Evolutionary conservation across 2,329 filamentous ascomycete species (phyloP), one percentile per base, ranked within the genome.

Genomic region (Aspergillus uvarum): DNA sequence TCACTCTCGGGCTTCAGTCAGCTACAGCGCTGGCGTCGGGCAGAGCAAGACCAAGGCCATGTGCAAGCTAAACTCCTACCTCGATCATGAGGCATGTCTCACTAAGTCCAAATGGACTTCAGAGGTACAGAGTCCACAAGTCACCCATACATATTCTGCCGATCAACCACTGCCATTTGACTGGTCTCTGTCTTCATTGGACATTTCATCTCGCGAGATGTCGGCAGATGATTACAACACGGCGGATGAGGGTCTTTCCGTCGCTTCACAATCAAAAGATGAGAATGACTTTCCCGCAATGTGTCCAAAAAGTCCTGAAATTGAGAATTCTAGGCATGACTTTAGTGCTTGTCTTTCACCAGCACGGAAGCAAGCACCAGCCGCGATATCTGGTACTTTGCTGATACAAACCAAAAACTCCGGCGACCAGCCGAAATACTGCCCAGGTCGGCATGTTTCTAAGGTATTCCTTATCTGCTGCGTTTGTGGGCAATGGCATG

Each of bases 401-500:
- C 38, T 10, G 16, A 8, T 7, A 14, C 38, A 44, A 16, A 19
- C 3, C 3, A 44, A 44, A 4, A 16, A 19, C 38, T n/a, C 38
- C 16, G 38, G 16, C 16, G n/a, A 19, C 16, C 38, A 16, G 16
- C 16, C 16, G 6, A n/a, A 16, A 44, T 16, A n/a, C 16, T 44
- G 14, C 6, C 16, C 14, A n/a, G 38, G 16, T 44, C 38, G 16
- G 38, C 14, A 68, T 10, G 61, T 78, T 47, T 67, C 68, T 24
- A 79, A 79, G 57, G 59, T 76, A 12, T 79, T 79, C 58, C 75
- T 79, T 19, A 76, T 79, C 47, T 79, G 77, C 61, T 79, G 77
- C 60, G 68, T 72, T 55, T 79, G 77, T 68, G 74, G 72, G 50
- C 75, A 72, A 62, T 79, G 77, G 77, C 77, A 79, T 60, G 76